phyloP scores from a whole-genome alignment of 2,329 filamentous ascomycete species.

The Sarocladium kiliense region DNA sequence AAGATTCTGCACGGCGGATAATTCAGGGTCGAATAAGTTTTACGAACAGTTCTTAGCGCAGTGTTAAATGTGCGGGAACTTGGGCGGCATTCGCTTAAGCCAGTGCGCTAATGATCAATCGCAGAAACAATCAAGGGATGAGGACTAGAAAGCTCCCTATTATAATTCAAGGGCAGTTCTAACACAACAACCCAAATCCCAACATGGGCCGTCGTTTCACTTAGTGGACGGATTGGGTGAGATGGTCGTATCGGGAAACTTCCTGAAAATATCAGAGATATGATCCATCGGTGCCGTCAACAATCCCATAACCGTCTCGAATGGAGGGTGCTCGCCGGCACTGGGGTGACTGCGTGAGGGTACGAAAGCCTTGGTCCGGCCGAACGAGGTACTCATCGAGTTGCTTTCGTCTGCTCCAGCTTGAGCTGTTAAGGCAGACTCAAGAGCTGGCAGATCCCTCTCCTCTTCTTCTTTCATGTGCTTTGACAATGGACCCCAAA shows the following conservation, averaged over 20 bases:
- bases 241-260: slow-evolving; percentile 39
- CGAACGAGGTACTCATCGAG: slow-evolving; percentile 36
- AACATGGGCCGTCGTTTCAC: too few relatives aligned
- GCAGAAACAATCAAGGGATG: too few relatives aligned
- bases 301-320: slow-evolving; percentile 49
- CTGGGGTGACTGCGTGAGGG: slow-evolving; percentile 46
- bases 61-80: too few relatives aligned
- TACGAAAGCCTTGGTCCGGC: slow-evolving; percentile 47
- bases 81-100: too few relatives aligned
- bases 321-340: slow-evolving; percentile 47
- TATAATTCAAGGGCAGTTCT: too few relatives aligned
- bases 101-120: too few relatives aligned
- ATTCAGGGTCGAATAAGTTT: too few relatives aligned
- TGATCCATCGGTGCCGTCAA: slow-evolving; percentile 53
- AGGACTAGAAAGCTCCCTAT: too few relatives aligned
- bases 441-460: slow-evolving; percentile 42
- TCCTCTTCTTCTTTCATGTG: slow-evolving; percentile 48
- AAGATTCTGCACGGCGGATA: too few relatives aligned
- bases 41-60: too few relatives aligned
- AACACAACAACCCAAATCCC: too few relatives aligned
- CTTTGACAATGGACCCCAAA: slow-evolving; percentile 37
- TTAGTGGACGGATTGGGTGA: slow-evolving; percentile 11
- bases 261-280: slow-evolving; percentile 48
- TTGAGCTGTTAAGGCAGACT: slow-evolving; percentile 30
- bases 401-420: slow-evolving; percentile 24